Evolutionary conservation across 441 rosid genomes (phyloP).

Genomic region (Brassica balearica): DNA sequence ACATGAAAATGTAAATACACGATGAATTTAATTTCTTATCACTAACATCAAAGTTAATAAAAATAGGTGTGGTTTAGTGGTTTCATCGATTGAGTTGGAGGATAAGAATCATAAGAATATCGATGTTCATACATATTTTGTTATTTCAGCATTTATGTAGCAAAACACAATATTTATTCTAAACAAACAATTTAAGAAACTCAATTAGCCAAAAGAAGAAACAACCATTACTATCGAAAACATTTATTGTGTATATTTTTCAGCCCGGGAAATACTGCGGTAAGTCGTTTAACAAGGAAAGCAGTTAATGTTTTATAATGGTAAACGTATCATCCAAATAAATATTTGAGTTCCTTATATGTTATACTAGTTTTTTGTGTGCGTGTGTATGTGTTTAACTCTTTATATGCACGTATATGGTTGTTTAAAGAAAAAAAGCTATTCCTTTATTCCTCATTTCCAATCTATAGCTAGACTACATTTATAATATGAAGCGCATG

Average conservation of each 20-base stretch:
- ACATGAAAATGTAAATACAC: background rate
- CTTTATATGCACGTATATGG: background rate
- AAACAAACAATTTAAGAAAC: slow-evolving; percentile 25
- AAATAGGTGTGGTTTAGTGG: background rate
- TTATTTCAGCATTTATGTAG: background rate
- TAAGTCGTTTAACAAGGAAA: slow-evolving; percentile 6
- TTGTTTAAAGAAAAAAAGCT: background rate
- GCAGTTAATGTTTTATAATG: background rate
- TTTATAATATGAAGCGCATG: slow-evolving; percentile 40
- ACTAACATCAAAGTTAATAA: slow-evolving; percentile 1
- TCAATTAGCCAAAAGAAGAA: slow-evolving; percentile 14
- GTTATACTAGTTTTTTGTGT: background rate
- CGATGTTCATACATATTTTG: background rate
- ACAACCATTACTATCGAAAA: background rate
- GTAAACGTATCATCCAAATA: background rate
- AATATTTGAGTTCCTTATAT: slow-evolving; percentile 28
- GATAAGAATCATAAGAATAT: slow-evolving; percentile 2
- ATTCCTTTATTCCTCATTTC: background rate
- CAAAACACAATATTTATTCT: background rate
- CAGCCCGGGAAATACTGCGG: background rate
- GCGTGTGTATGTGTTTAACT: background rate
- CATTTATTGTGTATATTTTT: background rate
- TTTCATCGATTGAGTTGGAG: slow-evolving; percentile 3
- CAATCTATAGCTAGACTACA: background rate
- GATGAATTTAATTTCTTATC: background rate